phyloP scores from a whole-genome alignment of 768 basidiomycete genomes.

The Russula compacta region DNA sequence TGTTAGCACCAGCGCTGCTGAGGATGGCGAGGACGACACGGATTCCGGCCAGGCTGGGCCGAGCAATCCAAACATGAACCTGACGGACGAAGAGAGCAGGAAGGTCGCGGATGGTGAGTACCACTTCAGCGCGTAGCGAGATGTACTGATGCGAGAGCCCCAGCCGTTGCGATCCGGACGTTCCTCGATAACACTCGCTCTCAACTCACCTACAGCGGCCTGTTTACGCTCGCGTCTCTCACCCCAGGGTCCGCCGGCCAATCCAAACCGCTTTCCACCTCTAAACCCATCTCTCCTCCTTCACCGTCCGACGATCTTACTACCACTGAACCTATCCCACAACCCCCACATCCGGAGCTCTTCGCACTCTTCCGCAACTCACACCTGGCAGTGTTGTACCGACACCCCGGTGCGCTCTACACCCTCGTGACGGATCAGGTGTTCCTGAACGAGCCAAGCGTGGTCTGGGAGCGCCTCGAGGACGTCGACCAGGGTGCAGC shows the following conservation, averaged over 20 bases:
- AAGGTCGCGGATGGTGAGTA: slow-evolving; percentile 65
- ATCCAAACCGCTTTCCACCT: not conserved
- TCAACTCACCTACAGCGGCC: slow-evolving; percentile 81
- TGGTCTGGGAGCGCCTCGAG: slow-evolving; percentile 88
- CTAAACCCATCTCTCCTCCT: not conserved
- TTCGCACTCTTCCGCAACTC: slow-evolving; percentile 89
- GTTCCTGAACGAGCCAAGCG: slow-evolving; percentile 64
- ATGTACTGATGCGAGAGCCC: not conserved
- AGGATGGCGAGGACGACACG: not conserved
- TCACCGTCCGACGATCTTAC: slow-evolving; percentile 17
- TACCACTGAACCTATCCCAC: slow-evolving; percentile 30
- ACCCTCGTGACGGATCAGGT: slow-evolving; percentile 80
- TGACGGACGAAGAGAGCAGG: slow-evolving; percentile 43
- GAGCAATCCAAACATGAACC: slow-evolving; percentile 10
- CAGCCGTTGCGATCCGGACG: slow-evolving; percentile 57
- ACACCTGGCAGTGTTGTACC: slow-evolving; percentile 83
- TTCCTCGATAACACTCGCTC: slow-evolving; percentile 68
- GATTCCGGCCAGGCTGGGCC: slow-evolving; percentile 11
- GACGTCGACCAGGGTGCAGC: slow-evolving; percentile 77
- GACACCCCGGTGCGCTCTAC: slow-evolving; percentile 49
- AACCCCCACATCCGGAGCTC: slow-evolving; percentile 27
- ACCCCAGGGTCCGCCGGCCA: not conserved
- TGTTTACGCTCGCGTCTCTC: slow-evolving; percentile 59
- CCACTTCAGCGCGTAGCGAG: no score
- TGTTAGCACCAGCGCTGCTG: slow-evolving; percentile 30